Conservation (phyloP, 2,329 filamentous ascomycete genomes). For the Ambrosiella xylebori region DNA sequence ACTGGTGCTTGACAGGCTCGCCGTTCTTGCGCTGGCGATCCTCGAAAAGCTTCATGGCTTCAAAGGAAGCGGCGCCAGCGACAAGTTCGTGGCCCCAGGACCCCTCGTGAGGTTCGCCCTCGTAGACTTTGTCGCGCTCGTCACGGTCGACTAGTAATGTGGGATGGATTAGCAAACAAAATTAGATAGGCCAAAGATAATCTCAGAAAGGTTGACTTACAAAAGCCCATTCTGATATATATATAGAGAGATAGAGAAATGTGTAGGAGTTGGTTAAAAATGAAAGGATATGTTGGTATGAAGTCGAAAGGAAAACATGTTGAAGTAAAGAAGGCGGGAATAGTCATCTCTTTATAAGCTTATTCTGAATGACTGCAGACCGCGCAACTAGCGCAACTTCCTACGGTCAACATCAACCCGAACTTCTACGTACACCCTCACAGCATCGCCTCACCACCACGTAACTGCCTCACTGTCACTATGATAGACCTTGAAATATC, state of each 20-base stretch:
- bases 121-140: conserved; percentile 10
- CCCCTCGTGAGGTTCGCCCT: conserved; percentile 28
- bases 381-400: no score
- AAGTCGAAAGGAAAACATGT: no score
- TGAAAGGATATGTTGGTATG: no score
- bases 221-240: conserved; percentile 8
- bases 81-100: conserved; percentile 55
- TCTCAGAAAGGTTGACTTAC: neutral
- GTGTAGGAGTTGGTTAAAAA: neutral
- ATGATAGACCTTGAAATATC: no score
- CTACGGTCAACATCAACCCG: no score
- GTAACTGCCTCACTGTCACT: no score
- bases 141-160: conserved; percentile 6
- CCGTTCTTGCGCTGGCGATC: conserved; percentile 52
- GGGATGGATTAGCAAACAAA: neutral
- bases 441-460: no score
- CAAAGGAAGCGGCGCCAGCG: conserved; percentile 60
- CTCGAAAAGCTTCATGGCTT: conserved; percentile 65
- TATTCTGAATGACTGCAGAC: no score
- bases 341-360: no score
- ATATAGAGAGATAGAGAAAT: neutral
- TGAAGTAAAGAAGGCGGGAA: no score
- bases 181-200: neutral
- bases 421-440: no score
- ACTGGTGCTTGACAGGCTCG: conserved; percentile 49